These are phyloP conservation scores for Xylaria venustula DNA, from an alignment of 495 filamentous ascomycete genomes.

Conservation along the genomic window DNA sequence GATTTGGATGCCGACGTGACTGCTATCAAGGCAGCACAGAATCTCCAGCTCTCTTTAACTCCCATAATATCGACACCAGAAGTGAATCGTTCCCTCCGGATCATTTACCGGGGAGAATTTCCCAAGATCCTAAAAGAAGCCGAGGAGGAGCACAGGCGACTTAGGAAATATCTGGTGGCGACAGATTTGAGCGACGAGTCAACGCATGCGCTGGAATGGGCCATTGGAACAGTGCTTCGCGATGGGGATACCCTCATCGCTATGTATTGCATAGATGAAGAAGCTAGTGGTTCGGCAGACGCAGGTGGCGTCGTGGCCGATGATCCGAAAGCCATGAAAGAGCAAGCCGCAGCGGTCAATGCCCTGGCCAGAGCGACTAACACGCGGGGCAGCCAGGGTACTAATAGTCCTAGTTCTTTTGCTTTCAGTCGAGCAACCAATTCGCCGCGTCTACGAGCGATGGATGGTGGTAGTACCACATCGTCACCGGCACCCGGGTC, in stretches of 20 bases:
- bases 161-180: conserved; percentile 86
- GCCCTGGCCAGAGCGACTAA: conserved; percentile 36
- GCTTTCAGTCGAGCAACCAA: conserved; percentile 26
- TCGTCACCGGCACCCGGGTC: conserved; percentile 43
- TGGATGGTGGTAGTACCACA: conserved; percentile 25
- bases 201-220: conserved; percentile 93
- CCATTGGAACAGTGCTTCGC: conserved; percentile 89
- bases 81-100: conserved; percentile 75
- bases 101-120: conserved; percentile 87
- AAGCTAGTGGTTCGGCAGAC: conserved; percentile 54
- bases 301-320: conserved; percentile 36
- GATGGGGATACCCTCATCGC: conserved; percentile 93
- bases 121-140: conserved; percentile 67
- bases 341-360: conserved; percentile 59
- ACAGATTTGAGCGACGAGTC: conserved; percentile 93
- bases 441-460: conserved; percentile 27
- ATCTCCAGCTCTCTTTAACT: conserved; percentile 74
- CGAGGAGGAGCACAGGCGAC: conserved; percentile 70
- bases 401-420: conserved; percentile 27
- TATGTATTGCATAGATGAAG: conserved; percentile 88
- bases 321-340: conserved; percentile 64
- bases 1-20: conserved; percentile 81
- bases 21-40: conserved; percentile 84
- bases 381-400: conserved; percentile 24
- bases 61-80: conserved; percentile 72